Percentiles rank a stretch among this genome's conserved stretches.
phyloP scores from a whole-genome alignment of 768 basidiomycete genomes.

The Pulveroboletus sp. region DNA sequence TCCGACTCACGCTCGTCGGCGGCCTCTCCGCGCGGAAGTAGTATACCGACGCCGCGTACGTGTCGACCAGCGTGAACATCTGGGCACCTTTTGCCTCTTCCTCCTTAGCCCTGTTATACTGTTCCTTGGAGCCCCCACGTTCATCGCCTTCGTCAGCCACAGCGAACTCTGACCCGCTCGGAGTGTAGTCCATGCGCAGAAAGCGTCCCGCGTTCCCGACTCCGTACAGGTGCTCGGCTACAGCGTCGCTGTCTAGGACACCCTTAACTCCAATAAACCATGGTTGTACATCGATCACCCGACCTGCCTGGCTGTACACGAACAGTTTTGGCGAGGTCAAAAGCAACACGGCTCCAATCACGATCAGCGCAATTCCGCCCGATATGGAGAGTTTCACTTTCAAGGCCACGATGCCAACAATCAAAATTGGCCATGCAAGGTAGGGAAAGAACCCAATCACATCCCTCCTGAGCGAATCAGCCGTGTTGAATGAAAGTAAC shows the following conservation, averaged over 20 bases:
- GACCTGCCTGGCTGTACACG: constrained; percentile 13
- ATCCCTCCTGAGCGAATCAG: constrained; percentile 6
- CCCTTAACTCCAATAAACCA: constrained; percentile 22
- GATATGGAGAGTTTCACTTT: background rate
- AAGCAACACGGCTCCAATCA: background rate
- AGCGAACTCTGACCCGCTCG: constrained; percentile 15
- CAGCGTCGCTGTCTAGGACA: constrained; percentile 8
- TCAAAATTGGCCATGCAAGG: constrained; percentile 4
- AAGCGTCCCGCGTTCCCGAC: background rate
- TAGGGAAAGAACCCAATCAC: constrained; percentile 8
- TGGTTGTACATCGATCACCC: constrained; percentile 10
- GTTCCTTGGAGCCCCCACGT: constrained; percentile 6
- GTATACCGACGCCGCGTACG: constrained; percentile 11
- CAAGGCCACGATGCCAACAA: background rate
- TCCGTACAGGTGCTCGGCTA: constrained; percentile 12
- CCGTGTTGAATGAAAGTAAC: constrained; percentile 3
- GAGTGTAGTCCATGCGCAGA: background rate
- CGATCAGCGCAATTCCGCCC: background rate
- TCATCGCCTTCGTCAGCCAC: background rate
- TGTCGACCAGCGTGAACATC: constrained; percentile 18
- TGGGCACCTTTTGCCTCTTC: background rate
- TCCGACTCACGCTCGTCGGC: constrained; percentile 4
- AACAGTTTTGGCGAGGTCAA: too few relatives aligned
- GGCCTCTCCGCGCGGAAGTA: constrained; percentile 15
- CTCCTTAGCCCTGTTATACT: background rate